Conservation (phyloP, 345 rosid genomes). For the Corchorus capsularis region DNA sequence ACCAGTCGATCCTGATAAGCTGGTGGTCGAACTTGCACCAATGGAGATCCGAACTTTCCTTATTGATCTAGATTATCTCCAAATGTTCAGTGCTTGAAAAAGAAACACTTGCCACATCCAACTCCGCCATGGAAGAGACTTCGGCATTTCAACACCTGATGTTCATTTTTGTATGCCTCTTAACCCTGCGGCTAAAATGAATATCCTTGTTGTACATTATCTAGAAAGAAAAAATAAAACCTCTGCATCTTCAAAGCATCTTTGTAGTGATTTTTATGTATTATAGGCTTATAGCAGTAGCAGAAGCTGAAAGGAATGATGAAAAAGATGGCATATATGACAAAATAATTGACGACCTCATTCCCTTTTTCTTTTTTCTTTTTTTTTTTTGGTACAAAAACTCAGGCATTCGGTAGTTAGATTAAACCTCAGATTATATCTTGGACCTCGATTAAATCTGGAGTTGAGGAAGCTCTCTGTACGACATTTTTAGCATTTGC, state of each 20-base stretch:
- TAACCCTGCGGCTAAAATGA: not conserved
- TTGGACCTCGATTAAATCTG: too few relatives aligned
- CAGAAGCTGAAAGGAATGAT: too few relatives aligned
- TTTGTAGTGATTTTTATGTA: not conserved
- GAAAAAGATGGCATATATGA: too few relatives aligned
- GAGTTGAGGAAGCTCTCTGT: too few relatives aligned
- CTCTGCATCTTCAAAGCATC: not conserved
- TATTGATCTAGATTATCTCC: conserved; percentile 41
- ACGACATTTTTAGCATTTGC: too few relatives aligned
- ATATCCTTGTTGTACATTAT: not conserved
- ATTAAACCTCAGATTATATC: too few relatives aligned
- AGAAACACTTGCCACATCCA: not conserved
- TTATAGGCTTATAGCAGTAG: too few relatives aligned
- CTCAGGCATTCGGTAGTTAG: too few relatives aligned
- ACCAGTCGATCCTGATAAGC: conserved; percentile 56
- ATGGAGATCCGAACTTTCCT: conserved; percentile 86
- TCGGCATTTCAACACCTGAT: not conserved
- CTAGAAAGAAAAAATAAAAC: not conserved
- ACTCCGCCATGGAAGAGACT: not conserved
- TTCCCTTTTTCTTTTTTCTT: too few relatives aligned
- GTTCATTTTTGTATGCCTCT: not conserved
- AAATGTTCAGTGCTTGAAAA: conserved; percentile 25
- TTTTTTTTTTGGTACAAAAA: too few relatives aligned
- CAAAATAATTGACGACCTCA: too few relatives aligned
- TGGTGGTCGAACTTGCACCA: conserved; percentile 73